These are phyloP conservation scores for Baeospora myosura DNA, from an alignment of 1,284 basidiomycete genomes.

Conservation along the genomic window DNA sequence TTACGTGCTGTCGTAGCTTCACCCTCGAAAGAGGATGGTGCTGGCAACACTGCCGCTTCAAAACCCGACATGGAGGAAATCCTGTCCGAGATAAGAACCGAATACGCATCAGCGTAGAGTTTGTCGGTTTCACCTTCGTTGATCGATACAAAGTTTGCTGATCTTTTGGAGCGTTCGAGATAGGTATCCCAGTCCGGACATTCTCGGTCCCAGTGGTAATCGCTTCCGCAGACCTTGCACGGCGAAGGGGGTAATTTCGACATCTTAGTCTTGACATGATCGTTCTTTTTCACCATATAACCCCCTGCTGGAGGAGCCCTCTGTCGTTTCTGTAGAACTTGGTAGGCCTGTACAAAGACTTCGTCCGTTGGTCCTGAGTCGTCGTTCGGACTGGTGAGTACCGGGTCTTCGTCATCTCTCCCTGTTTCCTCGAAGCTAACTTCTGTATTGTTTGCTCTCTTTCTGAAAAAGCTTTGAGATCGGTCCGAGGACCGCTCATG, in stretches of 20 bases:
- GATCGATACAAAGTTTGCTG: not conserved
- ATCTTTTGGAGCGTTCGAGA: no score
- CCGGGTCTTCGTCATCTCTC: no score
- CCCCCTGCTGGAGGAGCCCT: not conserved
- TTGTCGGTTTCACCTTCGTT: not conserved
- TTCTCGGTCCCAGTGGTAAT: no score
- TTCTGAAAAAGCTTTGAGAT: constrained; percentile 17
- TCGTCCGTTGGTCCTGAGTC: no score
- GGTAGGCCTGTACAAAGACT: no score
- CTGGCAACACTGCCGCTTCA: not conserved
- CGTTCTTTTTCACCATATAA: not conserved
- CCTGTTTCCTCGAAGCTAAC: constrained; percentile 15
- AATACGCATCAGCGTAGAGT: not conserved
- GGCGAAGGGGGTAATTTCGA: not conserved
- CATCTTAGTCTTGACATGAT: not conserved
- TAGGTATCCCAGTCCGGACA: not conserved
- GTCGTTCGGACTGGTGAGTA: no score
- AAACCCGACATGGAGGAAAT: not conserved
- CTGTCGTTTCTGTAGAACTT: not conserved
- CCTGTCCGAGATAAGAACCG: not conserved
- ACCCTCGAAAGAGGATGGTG: not conserved
- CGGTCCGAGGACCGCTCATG: constrained; percentile 18
- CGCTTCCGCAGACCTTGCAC: not conserved
- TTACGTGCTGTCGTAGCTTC: no score
- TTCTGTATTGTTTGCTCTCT: constrained; percentile 17